Percentiles rank a stretch among this genome's conserved stretches.
Conservation (phyloP, 768 basidiomycete genomes). For the Rhodotorula paludigena region DNA sequence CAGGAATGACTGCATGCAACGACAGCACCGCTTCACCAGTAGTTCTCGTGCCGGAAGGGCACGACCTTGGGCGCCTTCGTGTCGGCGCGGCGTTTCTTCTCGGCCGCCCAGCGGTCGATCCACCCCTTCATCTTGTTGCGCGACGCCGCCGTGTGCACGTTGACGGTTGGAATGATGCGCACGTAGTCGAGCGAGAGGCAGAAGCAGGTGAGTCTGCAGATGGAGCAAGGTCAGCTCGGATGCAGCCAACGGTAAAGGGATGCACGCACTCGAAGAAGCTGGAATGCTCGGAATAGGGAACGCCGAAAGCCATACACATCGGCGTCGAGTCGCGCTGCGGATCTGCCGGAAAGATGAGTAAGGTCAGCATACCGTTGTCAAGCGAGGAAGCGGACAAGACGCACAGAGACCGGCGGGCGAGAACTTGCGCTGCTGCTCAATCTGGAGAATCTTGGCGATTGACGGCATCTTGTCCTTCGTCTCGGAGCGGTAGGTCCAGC, state of each 20-base stretch:
- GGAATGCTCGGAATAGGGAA: slow-evolving; percentile 85
- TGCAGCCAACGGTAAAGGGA: background rate
- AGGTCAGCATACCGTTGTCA: too few species aligned
- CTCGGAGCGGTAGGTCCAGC: slow-evolving; percentile 42
- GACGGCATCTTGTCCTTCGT: slow-evolving; percentile 55
- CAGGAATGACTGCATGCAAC: too few species aligned
- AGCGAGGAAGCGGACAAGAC: slow-evolving; percentile 51
- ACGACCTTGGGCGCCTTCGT: slow-evolving; percentile 37
- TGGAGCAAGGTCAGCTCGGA: background rate
- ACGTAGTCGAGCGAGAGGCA: slow-evolving; percentile 79
- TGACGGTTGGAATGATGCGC: slow-evolving; percentile 92
- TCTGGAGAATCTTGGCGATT: slow-evolving; percentile 64
- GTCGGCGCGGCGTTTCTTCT: slow-evolving; percentile 60
- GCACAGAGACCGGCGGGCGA: slow-evolving; percentile 52
- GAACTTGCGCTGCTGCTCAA: slow-evolving; percentile 64
- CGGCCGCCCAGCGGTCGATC: slow-evolving; percentile 81
- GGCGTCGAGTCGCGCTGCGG: slow-evolving; percentile 64
- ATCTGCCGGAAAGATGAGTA: slow-evolving; percentile 44
- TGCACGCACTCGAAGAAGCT: slow-evolving; percentile 69
- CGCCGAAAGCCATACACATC: slow-evolving; percentile 50
- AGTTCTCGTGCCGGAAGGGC: slow-evolving; percentile 24
- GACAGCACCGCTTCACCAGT: too few species aligned
- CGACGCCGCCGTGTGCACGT: slow-evolving; percentile 67
- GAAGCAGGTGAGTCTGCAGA: slow-evolving; percentile 64
- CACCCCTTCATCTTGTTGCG: slow-evolving; percentile 82